Conservation (phyloP, 2,329 filamentous ascomycete species). For the Fusarium verrucosum region DNA sequence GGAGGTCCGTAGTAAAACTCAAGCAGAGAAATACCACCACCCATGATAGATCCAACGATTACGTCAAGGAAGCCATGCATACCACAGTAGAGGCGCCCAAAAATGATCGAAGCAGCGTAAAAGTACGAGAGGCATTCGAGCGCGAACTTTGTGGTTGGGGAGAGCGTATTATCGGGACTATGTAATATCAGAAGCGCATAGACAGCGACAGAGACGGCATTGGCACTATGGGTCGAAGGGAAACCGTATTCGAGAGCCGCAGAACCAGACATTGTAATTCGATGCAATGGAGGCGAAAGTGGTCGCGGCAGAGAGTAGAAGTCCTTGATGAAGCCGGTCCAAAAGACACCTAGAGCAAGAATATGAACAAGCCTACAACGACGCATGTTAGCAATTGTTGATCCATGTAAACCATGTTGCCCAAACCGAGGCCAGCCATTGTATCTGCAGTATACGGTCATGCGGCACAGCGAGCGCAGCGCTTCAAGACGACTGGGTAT, state of each 20-base stretch:
- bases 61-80: constrained; percentile 99
- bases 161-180: constrained; percentile 69
- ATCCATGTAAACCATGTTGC: neutral
- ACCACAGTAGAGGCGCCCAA: constrained; percentile 94
- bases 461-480: constrained; percentile 21
- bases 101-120: constrained; percentile 87
- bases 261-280: constrained; percentile 97
- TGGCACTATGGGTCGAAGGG: constrained; percentile 95
- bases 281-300: constrained; percentile 87
- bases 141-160: constrained; percentile 65
- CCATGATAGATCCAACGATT: constrained; percentile 79
- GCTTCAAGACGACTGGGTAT: constrained; percentile 5
- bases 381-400: constrained; percentile 32
- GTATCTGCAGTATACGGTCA: neutral
- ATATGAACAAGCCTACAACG: constrained; percentile 72
- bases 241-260: constrained; percentile 97
- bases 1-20: constrained; percentile 68
- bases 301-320: constrained; percentile 91
- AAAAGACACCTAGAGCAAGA: constrained; percentile 80
- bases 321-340: constrained; percentile 94
- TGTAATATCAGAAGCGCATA: constrained; percentile 80
- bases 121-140: constrained; percentile 79
- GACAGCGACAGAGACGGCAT: constrained; percentile 92
- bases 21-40: constrained; percentile 68
- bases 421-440: neutral